Base-by-base conservation (phyloP, 2,329 filamentous ascomycete species). In the Fusarium equiseti region DNA sequence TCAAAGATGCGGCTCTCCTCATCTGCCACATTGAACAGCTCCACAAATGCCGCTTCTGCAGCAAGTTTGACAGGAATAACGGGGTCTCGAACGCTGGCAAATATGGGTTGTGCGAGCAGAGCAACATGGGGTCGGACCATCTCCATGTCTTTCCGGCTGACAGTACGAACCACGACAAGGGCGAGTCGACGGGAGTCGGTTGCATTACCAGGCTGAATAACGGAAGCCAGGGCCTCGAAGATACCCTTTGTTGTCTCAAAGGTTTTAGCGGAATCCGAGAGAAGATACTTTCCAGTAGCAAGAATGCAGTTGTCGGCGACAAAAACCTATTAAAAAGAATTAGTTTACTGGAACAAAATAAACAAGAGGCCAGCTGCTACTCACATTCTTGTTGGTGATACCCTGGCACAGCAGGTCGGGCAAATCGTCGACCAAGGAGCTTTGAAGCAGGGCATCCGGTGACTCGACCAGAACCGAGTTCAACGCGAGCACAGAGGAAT, bases 11-110 rank as follows among this genome's bases (percentile, higher is more conserved):
- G 90, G 63, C 86, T 87, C 77, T 98, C 96, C 69, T 95, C 91
- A 46, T 97, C 93, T 2, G 95, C 93, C 2, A 98, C 95, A 45
- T 89, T 90, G 83, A 99, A 98, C 7, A 98, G 86, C 52, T 94
- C 89, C 59, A 99, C 87, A 81, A 99, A 98, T 1, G 95, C 94
- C 15, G 95, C 95, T 82, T 99, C 96, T 3, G 96, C 95, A 0
- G 95, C 92, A 29, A 99, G 86, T 82, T 99, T 99, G 77, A 99
- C 91, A 1, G 97, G 97, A 68, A 99, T 98, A 8, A 98, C 90
- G 12, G 90, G 86, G 79, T 99, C 96, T 63, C 97, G 90, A 29
- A 99, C 96, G 56, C 92, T 92, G 44, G 92, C 90, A 79, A 99
- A 99, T 46, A 98, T 88, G 3, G 94, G 90, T 2, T 91, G 91